Evolutionary conservation across 768 basidiomycete genomes (phyloP).

Genomic region (Termitomyces sp.): DNA sequence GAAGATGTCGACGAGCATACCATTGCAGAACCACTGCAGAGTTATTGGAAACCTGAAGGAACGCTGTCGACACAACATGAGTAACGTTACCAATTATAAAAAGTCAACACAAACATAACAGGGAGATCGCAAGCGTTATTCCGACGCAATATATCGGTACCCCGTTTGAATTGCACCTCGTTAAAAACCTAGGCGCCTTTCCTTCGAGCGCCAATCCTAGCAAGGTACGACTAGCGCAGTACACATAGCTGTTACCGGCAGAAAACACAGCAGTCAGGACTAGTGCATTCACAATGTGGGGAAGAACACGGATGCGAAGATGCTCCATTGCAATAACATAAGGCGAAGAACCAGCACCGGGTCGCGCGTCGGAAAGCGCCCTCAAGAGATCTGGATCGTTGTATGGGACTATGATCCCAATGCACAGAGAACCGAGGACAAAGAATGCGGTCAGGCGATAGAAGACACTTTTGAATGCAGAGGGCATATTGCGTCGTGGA

Average conservation of each 20-base stretch:
- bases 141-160: constrained; percentile 54
- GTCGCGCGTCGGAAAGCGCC: constrained; percentile 50
- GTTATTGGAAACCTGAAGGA: constrained; percentile 45
- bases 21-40: constrained; percentile 43
- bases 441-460: constrained; percentile 79
- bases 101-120: constrained; percentile 24
- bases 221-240: constrained; percentile 49
- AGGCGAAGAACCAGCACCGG: constrained; percentile 61
- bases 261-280: constrained; percentile 68
- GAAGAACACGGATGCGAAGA: constrained; percentile 59
- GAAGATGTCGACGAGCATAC: constrained; percentile 17
- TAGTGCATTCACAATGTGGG: constrained; percentile 68
- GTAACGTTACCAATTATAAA: background rate
- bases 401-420: constrained; percentile 77
- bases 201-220: constrained; percentile 56
- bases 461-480: constrained; percentile 71
- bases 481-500: constrained; percentile 66
- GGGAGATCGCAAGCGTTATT: constrained; percentile 32
- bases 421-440: constrained; percentile 62
- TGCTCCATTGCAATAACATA: constrained; percentile 81
- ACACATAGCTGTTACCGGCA: constrained; percentile 67
- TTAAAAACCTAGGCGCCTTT: constrained; percentile 50
- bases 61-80: constrained; percentile 24
- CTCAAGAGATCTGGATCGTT: constrained; percentile 52
- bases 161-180: constrained; percentile 46